Evolutionary conservation across 768 basidiomycete species (phyloP), one percentile per base, ranked within the genome.

Genomic region (Rhizopogon roseolus): DNA sequence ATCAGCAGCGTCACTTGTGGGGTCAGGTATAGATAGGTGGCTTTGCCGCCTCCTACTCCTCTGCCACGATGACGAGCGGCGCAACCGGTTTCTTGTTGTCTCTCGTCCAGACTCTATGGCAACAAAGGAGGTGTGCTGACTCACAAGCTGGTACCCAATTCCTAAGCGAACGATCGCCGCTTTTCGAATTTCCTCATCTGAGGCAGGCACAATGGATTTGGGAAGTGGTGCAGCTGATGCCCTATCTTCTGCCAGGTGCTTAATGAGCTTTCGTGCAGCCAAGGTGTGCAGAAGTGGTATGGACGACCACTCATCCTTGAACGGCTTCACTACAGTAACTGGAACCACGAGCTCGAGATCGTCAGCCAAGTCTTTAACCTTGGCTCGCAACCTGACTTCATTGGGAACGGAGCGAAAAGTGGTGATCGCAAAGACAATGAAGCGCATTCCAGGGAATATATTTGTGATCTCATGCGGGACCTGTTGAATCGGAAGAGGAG

Each of bases 71-170:
- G 6, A 38, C 29, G 41, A 34, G 2, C 54, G 28, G 6, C 41
- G 38, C 36, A 55, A 9, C 43, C 19, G 45, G 11, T 49, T 52
- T 48, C 66, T 59, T 29, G 10, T 29, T 34, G 28, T 54, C 44
- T 60, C 69, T 3, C 51, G 60, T n/a, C 67, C 71, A 37, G 55
- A 61, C 52, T 81, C 77, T 2, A 81, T 68, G 1, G 80, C 83
- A 41, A 86, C 68, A 58, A 85, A 86, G 2, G 81, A 81, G 0
- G 84, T 86, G 54, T 77, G 64, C 39, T 61, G 60, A 62, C 78
- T 84, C 1, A 72, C 75, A 41, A 86, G 71, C 53, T 78, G 76
- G 56, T 84, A 84, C 29, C 64, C 65, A 54, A 73, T 65, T 6
- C 81, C 83, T 1, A 85, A 71, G 37, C 73, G 71, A 10, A 82